Evolutionary conservation across 768 basidiomycete genomes (phyloP).

Genomic region (Nidularia pulvinata): DNA sequence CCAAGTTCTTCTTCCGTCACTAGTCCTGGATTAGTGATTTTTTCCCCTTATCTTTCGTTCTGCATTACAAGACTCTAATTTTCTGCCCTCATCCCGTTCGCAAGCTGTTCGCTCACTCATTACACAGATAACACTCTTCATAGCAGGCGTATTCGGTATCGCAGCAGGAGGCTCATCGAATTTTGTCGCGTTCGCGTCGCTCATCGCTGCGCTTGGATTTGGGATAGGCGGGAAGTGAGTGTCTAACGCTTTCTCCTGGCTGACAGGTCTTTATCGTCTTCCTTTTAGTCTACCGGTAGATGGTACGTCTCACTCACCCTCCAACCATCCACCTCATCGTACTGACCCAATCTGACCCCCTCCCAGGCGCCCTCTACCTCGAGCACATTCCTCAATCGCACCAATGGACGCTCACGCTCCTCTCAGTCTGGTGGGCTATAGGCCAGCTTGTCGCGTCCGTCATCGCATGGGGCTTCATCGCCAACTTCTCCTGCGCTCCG

Average conservation of each 20-base stretch:
- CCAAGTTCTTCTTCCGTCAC: too few species aligned
- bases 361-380: slow-evolving; percentile 37
- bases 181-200: slow-evolving; percentile 42
- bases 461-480: slow-evolving; percentile 56
- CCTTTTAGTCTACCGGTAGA: slow-evolving; percentile 40
- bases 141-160: slow-evolving; percentile 48
- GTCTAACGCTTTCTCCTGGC: slow-evolving; percentile 14
- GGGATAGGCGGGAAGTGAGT: slow-evolving; percentile 52
- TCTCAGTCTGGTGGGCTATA: slow-evolving; percentile 55
- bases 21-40: too few species aligned
- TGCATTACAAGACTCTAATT: too few species aligned
- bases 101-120: too few species aligned
- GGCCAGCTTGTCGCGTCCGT: slow-evolving; percentile 49
- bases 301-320: slow-evolving; percentile 26
- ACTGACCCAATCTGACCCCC: neutral
- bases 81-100: too few species aligned
- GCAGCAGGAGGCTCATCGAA: slow-evolving; percentile 44
- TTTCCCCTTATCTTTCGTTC: too few species aligned
- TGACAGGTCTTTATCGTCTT: slow-evolving; percentile 13
- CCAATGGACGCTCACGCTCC: slow-evolving; percentile 53
- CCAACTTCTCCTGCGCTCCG: slow-evolving; percentile 48
- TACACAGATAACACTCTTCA: slow-evolving; percentile 25
- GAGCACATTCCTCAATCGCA: slow-evolving; percentile 41
- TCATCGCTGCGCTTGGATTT: slow-evolving; percentile 46
- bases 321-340: neutral